Conservation (phyloP, 23 red algal species). For the Chondrus crispus region DNA sequence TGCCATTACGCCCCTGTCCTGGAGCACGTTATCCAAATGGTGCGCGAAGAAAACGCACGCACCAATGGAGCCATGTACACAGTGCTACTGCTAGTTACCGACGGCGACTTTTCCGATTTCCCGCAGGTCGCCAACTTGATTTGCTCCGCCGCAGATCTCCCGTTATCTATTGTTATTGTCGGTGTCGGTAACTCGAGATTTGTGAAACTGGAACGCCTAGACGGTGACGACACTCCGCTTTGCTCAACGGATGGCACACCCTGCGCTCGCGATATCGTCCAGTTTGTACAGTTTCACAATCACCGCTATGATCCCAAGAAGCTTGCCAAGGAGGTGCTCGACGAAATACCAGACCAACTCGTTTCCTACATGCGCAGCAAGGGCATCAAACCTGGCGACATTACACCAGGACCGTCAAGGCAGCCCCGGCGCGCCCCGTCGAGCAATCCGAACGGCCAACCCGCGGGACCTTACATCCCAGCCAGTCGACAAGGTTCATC, state of each 20-base stretch:
- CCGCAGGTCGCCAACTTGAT: conserved; percentile 60
- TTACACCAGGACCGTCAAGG: not conserved
- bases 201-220: conserved; percentile 56
- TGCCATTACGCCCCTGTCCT: conserved; percentile 58
- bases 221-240: conserved; percentile 49
- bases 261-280: conserved; percentile 64
- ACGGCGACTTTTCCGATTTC: conserved; percentile 82
- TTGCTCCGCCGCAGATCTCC: conserved; percentile 54
- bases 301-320: conserved; percentile 28
- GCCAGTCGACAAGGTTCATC: too few relatives aligned
- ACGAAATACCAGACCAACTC: conserved; percentile 71
- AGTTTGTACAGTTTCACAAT: conserved; percentile 69
- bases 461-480: not conserved
- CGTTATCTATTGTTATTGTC: conserved; percentile 79
- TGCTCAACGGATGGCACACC: conserved; percentile 39
- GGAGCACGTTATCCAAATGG: conserved; percentile 41
- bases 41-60: conserved; percentile 18
- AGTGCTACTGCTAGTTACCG: conserved; percentile 79
- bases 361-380: conserved; percentile 53
- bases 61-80: conserved; percentile 46
- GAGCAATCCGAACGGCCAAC: not conserved
- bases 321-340: conserved; percentile 61
- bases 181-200: conserved; percentile 74
- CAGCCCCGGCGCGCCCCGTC: too few relatives aligned
- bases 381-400: conserved; percentile 54